Base-by-base conservation (phyloP, 805 yeast species). In the Metschnikowia noctiluminum region DNA sequence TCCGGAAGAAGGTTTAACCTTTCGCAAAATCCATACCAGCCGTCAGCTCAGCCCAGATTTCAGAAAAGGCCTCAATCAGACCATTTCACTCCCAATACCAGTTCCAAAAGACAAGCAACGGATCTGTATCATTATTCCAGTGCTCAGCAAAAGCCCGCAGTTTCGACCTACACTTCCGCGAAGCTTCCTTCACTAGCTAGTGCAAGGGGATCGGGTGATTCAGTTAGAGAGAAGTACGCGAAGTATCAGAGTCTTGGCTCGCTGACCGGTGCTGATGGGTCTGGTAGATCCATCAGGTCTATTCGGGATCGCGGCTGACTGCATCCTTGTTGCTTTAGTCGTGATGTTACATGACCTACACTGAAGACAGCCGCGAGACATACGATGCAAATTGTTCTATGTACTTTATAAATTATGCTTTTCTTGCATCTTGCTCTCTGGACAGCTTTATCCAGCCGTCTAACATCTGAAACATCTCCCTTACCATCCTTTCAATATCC, bases 191-290 rank as follows among this genome's bases (percentile, higher is more conserved):
- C 52, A 8, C 6, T 40, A 9, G 15, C 45, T 4, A 15, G 47
- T 6, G 53, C 48, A 1, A 38, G 58, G 37, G 48, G 46, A 12
- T 28, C 52, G 8, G 56, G 50, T 15, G 14, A 42, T 15, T 62
- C 66, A 3, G 53, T 62, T 16, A 54, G 55, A 35, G 63, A 60
- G 37, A 60, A 59, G 45, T 62, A 62, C 39, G 66, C 66, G 28
- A 62, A 60, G 41, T 62, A 62, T 38, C 59, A 41, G 46, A 55
- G 35, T 27, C 28, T 42, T 6, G 50, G 50, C 28, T 15, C 50
- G 9, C 49, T 28, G 42, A 14, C 38, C 11, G 16, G 42, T 8
- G 26, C 53, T 10, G 46, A 30, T 5, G 38, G 42, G 11, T 28
- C 42, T 8, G 47, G 49, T 6, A 34, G 60, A 15, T 51, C 57